Conservation (phyloP, 2,329 filamentous ascomycete species). For the Aspergillus ochraceus region DNA sequence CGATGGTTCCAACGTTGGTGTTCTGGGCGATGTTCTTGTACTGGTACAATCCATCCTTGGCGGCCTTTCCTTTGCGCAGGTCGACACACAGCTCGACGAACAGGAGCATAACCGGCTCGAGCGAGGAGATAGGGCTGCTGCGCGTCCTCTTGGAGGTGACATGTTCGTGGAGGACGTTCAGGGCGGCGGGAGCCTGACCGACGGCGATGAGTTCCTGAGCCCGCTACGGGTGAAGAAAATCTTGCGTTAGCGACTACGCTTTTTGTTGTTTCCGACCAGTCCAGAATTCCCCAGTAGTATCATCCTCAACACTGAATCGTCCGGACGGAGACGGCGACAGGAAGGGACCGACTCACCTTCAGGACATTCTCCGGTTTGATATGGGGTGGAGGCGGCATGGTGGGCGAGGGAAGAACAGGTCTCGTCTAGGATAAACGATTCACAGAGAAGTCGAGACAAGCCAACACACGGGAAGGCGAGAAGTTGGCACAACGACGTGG, state of each 20-base stretch:
- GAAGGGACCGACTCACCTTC: constrained; percentile 56
- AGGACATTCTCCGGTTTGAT: constrained; percentile 99
- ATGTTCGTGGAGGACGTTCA: constrained; percentile 97
- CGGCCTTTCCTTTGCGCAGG: constrained; percentile 95
- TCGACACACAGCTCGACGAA: constrained; percentile 97
- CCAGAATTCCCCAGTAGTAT: neutral
- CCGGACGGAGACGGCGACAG: neutral
- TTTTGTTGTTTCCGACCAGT: neutral
- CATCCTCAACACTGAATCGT: neutral
- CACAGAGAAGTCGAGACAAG: constrained; percentile 6
- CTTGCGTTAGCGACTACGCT: constrained; percentile 7
- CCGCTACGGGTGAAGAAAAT: constrained; percentile 53
- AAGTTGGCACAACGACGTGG: constrained; percentile 23
- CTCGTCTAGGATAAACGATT: constrained; percentile 26
- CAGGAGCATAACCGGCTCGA: constrained; percentile 98
- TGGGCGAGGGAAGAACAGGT: constrained; percentile 40
- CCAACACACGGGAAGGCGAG: constrained; percentile 9
- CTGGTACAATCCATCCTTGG: constrained; percentile 98
- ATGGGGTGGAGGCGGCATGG: constrained; percentile 91
- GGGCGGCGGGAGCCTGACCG: constrained; percentile 85
- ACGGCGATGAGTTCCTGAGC: constrained; percentile 99
- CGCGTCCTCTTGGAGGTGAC: constrained; percentile 97
- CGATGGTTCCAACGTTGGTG: constrained; percentile 96
- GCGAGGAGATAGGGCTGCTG: constrained; percentile 91
- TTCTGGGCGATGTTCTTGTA: constrained; percentile 99